phyloP scores from a whole-genome alignment of 78 protist genomes.

The Dictyostelium capitatum region DNA sequence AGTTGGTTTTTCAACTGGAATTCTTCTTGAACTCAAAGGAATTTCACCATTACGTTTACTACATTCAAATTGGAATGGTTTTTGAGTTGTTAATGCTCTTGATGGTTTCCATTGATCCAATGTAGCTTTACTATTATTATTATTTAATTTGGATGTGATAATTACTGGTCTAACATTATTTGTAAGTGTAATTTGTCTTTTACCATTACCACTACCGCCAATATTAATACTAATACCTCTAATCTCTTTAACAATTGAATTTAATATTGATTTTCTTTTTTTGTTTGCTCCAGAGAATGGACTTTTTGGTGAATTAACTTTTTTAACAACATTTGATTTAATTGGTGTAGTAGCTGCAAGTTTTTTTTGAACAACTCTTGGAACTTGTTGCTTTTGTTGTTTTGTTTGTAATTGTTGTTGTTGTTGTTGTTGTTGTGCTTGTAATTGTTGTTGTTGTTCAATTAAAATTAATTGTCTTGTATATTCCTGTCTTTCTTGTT shows the following conservation, averaged over 20 bases:
- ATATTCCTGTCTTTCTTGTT: background rate
- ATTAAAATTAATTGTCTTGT: background rate
- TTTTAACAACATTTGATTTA: background rate
- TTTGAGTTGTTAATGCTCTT: background rate
- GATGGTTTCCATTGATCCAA: background rate
- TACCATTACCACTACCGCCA: background rate
- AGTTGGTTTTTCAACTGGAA: conserved; percentile 6
- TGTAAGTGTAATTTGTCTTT: no score
- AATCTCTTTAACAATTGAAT: background rate
- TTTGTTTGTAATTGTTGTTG: background rate
- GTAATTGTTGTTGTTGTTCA: background rate
- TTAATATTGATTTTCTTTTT: background rate
- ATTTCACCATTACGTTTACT: background rate
- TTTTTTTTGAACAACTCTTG: no score
- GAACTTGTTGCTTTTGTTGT: background rate
- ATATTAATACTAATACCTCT: background rate
- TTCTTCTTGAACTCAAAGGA: background rate
- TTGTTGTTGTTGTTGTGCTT: background rate
- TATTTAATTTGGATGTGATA: background rate
- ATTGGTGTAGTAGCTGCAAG: background rate
- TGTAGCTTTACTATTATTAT: background rate
- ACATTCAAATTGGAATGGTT: conserved; percentile 2
- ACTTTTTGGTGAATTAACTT: background rate
- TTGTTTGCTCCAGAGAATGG: conserved; percentile 2
- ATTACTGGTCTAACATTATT: no score